Evolutionary conservation across 2,329 filamentous ascomycete genomes (phyloP).

Genomic region (Cladophialophora yegresii): DNA sequence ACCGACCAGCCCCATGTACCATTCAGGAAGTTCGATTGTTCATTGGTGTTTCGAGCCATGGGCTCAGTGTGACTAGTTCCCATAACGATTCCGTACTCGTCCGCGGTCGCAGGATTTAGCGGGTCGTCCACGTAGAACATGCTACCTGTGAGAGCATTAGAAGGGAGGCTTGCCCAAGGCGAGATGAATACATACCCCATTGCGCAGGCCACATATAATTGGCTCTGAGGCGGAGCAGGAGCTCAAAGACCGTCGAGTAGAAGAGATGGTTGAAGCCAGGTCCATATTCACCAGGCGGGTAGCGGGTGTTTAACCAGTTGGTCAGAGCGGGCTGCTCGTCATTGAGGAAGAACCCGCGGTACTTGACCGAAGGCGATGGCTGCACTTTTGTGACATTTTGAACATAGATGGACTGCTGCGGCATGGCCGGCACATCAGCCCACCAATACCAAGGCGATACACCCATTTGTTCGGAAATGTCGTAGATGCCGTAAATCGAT

Average conservation of each 20-base stretch:
- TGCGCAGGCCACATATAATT: constrained; percentile 76
- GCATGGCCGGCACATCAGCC: constrained; percentile 61
- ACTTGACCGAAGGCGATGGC: constrained; percentile 64
- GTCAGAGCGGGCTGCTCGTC: constrained; percentile 69
- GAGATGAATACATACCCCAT: constrained; percentile 55
- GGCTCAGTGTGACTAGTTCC: constrained; percentile 74
- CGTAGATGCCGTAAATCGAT: constrained; percentile 70
- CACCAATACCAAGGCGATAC: constrained; percentile 65
- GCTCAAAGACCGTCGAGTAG: constrained; percentile 69
- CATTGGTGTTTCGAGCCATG: constrained; percentile 61
- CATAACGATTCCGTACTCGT: constrained; percentile 73
- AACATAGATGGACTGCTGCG: constrained; percentile 58
- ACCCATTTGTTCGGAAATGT: constrained; percentile 71
- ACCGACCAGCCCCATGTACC: constrained; percentile 70
- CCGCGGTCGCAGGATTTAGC: constrained; percentile 66
- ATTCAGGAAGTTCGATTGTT: constrained; percentile 41
- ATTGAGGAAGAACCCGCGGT: constrained; percentile 70
- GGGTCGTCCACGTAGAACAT: constrained; percentile 74
- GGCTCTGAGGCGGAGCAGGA: constrained; percentile 67
- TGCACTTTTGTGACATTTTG: constrained; percentile 58
- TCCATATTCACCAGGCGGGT: constrained; percentile 49
- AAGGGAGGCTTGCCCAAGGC: not conserved
- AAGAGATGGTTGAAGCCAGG: constrained; percentile 59
- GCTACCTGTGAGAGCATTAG: constrained; percentile 6
- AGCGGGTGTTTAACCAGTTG: constrained; percentile 64